Evolutionary conservation across 1,284 basidiomycete species (phyloP).

Genomic region (Naganishia sp.): DNA sequence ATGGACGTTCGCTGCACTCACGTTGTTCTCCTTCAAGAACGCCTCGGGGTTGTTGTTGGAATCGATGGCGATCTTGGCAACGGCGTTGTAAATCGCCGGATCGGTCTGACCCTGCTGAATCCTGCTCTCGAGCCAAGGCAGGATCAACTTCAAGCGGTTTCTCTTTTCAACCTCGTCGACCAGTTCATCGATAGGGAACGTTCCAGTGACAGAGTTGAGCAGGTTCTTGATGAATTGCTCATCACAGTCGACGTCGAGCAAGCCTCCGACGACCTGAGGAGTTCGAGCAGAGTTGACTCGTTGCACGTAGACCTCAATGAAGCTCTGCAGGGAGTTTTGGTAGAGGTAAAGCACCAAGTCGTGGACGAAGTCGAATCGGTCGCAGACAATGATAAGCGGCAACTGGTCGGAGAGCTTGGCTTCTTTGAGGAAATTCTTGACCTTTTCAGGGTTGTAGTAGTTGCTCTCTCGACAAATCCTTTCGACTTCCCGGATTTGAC

Average conservation of each 20-base stretch:
- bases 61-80: conserved; percentile 98
- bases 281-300: conserved; percentile 96
- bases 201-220: conserved; percentile 89
- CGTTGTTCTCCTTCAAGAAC: conserved; percentile 98
- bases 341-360: conserved; percentile 98
- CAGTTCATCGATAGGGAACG: conserved; percentile 96
- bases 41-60: conserved; percentile 97
- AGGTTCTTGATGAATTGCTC: conserved; percentile 94
- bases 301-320: conserved; percentile 99
- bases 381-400: conserved; percentile 99
- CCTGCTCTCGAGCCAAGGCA: conserved; percentile 93
- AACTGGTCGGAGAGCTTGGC: conserved; percentile 96
- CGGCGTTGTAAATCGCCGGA: conserved; percentile 88
- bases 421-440: conserved; percentile 99
- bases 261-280: conserved; percentile 96
- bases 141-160: conserved; percentile 93
- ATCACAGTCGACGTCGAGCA: conserved; percentile 98
- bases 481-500: conserved; percentile 98
- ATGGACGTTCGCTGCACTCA: conserved; percentile 53
- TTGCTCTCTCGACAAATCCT: conserved; percentile 98
- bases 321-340: conserved; percentile 94
- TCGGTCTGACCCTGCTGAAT: conserved; percentile 92
- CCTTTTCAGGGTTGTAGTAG: conserved; percentile 98
- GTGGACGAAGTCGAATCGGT: conserved; percentile 99
- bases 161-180: conserved; percentile 96